These are phyloP conservation scores for Orbilia javanica DNA, from an alignment of 2,329 filamentous ascomycete genomes.

Conservation along the genomic window DNA sequence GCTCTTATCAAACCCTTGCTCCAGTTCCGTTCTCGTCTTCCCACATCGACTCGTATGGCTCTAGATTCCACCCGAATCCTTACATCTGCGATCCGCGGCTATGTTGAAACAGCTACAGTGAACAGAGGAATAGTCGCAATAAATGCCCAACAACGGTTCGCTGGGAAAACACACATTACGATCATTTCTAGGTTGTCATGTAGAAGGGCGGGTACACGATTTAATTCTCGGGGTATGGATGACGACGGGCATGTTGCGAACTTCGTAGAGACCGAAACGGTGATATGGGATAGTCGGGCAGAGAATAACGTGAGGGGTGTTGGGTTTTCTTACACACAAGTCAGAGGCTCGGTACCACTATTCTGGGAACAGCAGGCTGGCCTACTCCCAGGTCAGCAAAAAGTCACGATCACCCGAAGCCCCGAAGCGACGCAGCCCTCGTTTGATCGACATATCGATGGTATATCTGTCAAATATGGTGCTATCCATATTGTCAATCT, in stretches of 20 bases:
- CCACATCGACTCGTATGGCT: slow-evolving; percentile 78
- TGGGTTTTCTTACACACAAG: slow-evolving; percentile 92
- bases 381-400: slow-evolving; percentile 90
- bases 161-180: slow-evolving; percentile 82
- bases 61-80: slow-evolving; percentile 90
- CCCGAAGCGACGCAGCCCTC: slow-evolving; percentile 91
- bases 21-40: slow-evolving; percentile 84
- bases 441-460: slow-evolving; percentile 93
- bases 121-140: slow-evolving; percentile 74
- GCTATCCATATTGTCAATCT: slow-evolving; percentile 93
- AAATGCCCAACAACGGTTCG: slow-evolving; percentile 61
- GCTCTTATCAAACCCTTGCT: slow-evolving; percentile 97
- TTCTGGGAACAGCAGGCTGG: slow-evolving; percentile 97
- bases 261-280: slow-evolving; percentile 97
- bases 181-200: slow-evolving; percentile 93
- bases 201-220: slow-evolving; percentile 88
- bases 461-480: slow-evolving; percentile 87
- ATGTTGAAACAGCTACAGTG: slow-evolving; percentile 87
- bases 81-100: slow-evolving; percentile 93
- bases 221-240: slow-evolving; percentile 97
- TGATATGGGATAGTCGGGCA: slow-evolving; percentile 77
- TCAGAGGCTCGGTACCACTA: slow-evolving; percentile 90
- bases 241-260: slow-evolving; percentile 98
- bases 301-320: slow-evolving; percentile 64
- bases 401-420: slow-evolving; percentile 90